Percentiles rank a stretch among this genome's conserved stretches.
Conservation (phyloP, 805 yeast genomes). For the Kregervanrija pseudodelftensis region DNA sequence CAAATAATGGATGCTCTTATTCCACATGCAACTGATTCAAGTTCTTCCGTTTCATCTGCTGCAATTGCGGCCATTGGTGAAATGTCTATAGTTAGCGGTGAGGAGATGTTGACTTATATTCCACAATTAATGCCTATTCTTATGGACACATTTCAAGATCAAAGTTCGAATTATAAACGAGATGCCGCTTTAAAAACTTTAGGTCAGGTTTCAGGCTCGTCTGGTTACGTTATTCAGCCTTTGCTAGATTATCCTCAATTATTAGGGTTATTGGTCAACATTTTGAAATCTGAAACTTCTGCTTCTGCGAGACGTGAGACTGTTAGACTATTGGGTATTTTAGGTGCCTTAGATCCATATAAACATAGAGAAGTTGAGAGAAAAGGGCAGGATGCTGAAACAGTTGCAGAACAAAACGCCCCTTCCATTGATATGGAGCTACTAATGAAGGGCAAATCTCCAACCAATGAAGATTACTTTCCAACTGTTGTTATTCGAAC, state of each 20-base stretch:
- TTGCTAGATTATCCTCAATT: slow-evolving; percentile 85
- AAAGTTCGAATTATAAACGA: slow-evolving; percentile 78
- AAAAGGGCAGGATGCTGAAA: slow-evolving; percentile 26
- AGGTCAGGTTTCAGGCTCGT: slow-evolving; percentile 82
- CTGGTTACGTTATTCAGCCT: slow-evolving; percentile 95
- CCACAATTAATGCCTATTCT: slow-evolving; percentile 80
- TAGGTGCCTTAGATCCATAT: slow-evolving; percentile 96
- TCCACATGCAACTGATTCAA: slow-evolving; percentile 64
- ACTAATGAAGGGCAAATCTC: slow-evolving; percentile 90
- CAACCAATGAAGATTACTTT: slow-evolving; percentile 85
- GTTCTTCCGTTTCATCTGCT: slow-evolving; percentile 79
- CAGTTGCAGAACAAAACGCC: slow-evolving; percentile 66
- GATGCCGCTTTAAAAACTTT: slow-evolving; percentile 84
- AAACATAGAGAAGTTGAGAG: slow-evolving; percentile 89
- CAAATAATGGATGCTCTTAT: slow-evolving; percentile 83
- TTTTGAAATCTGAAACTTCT: slow-evolving; percentile 74
- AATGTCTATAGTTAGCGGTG: slow-evolving; percentile 81
- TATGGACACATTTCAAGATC: slow-evolving; percentile 85
- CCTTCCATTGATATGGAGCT: slow-evolving; percentile 87
- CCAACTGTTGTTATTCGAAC: slow-evolving; percentile 92
- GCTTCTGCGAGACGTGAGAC: slow-evolving; percentile 77
- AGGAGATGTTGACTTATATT: slow-evolving; percentile 66
- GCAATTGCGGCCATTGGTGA: slow-evolving; percentile 87
- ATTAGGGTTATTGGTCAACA: slow-evolving; percentile 71
- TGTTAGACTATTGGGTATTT: slow-evolving; percentile 79